phyloP scores from a whole-genome alignment of 176 grass and related monocot genomes.

The Paspalum vaginatum region DNA sequence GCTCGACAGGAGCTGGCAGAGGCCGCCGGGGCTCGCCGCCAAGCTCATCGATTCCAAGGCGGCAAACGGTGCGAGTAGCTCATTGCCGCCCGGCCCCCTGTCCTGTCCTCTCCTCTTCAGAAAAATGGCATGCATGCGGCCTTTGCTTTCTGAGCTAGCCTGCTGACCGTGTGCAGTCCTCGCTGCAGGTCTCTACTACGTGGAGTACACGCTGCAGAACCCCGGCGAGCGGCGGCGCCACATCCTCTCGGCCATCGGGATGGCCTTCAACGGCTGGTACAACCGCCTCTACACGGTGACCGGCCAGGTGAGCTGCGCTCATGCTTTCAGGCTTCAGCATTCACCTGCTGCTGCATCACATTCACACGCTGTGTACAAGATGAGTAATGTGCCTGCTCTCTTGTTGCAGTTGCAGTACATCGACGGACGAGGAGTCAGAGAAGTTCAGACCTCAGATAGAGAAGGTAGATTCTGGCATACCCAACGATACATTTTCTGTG shows the following conservation, averaged over 20 bases:
- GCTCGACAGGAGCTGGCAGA: conserved; percentile 87
- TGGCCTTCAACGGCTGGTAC: conserved; percentile 94
- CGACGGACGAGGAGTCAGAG: conserved; percentile 69
- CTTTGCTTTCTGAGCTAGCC: too few relatives aligned
- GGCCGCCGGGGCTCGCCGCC: conserved; percentile 69
- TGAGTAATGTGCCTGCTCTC: not conserved
- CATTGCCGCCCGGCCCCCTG: too few relatives aligned
- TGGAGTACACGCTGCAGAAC: conserved; percentile 91
- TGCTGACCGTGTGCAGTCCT: not conserved
- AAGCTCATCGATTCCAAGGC: conserved; percentile 78
- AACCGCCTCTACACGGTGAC: conserved; percentile 92
- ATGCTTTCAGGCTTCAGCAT: too few relatives aligned
- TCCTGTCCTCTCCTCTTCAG: too few relatives aligned
- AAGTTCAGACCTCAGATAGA: conserved; percentile 68
- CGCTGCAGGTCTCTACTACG: conserved; percentile 71
- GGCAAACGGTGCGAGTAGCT: conserved; percentile 47
- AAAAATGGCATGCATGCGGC: too few relatives aligned
- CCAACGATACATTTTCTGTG: not conserved
- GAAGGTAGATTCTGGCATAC: conserved; percentile 41
- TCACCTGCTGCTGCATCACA: too few relatives aligned
- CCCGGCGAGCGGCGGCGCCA: conserved; percentile 82
- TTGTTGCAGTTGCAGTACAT: conserved; percentile 58
- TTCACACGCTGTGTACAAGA: too few relatives aligned
- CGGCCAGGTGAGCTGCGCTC: conserved; percentile 53
- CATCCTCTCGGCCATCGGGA: conserved; percentile 77